Percentiles rank a stretch among this genome's conserved stretches.
phyloP scores from a whole-genome alignment of 2,329 filamentous ascomycete species.

The Ceratocystis ficicola region DNA sequence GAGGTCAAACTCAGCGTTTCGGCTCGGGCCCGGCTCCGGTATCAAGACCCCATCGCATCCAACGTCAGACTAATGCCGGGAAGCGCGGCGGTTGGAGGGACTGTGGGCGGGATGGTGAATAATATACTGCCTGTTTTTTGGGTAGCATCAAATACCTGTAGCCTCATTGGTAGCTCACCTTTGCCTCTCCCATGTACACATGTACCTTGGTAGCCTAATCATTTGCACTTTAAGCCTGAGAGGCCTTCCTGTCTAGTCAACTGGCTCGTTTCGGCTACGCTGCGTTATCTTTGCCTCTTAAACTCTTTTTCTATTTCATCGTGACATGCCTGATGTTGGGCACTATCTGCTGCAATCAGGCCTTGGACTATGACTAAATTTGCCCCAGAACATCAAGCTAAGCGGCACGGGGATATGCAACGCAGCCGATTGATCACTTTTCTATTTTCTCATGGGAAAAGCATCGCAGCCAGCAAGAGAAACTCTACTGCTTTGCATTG shows the following conservation, averaged over 20 bases:
- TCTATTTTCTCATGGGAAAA: background rate
- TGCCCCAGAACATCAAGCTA: constrained; percentile 10
- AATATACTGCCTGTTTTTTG: background rate
- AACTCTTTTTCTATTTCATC: background rate
- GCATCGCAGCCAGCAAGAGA: background rate
- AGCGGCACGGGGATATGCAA: constrained; percentile 5
- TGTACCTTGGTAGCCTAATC: background rate
- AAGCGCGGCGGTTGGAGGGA: too few species aligned
- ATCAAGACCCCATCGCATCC: background rate
- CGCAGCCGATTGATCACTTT: constrained; percentile 2
- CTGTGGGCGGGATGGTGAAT: background rate
- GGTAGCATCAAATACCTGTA: background rate
- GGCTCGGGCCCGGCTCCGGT: background rate
- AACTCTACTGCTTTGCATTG: background rate
- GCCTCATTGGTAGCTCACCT: background rate
- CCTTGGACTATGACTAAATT: constrained; percentile 5
- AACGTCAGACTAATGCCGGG: background rate
- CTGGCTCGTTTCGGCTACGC: background rate
- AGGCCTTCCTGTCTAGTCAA: background rate
- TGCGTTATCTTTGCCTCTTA: background rate
- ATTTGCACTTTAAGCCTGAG: background rate
- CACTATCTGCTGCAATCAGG: constrained; percentile 15
- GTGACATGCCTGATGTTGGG: constrained; percentile 1
- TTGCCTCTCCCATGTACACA: background rate
- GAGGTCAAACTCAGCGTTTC: background rate